Conservation (phyloP, 371 early-diverging fungal species). For the Actinomucor elegans region DNA sequence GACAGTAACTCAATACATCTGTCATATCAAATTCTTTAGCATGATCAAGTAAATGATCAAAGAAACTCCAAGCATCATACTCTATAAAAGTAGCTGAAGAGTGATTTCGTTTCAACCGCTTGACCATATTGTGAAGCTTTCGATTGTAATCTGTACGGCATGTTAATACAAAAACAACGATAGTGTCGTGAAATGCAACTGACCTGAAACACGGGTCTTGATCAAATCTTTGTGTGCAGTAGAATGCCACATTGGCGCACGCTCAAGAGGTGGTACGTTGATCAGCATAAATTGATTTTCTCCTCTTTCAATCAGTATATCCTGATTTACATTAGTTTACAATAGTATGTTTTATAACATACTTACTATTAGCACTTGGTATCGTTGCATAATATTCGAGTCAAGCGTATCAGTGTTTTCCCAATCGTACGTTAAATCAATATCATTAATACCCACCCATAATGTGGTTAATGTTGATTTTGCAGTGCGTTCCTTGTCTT, state of each 20-base stretch:
- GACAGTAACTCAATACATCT: conserved; percentile 22
- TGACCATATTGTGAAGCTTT: conserved; percentile 15
- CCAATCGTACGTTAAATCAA: conserved; percentile 32
- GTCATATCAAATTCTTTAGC: conserved; percentile 18
- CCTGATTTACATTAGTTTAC: not conserved
- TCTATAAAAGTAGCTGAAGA: conserved; percentile 5
- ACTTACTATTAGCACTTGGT: conserved; percentile 23
- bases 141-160: conserved; percentile 28
- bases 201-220: conserved; percentile 23
- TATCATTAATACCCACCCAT: conserved; percentile 47
- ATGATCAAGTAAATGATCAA: conserved; percentile 26
- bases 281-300: conserved; percentile 32
- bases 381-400: conserved; percentile 21
- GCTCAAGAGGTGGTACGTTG: conserved; percentile 40
- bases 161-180: not conserved
- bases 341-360: not conserved
- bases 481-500: conserved; percentile 3
- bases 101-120: conserved; percentile 6
- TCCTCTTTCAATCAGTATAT: conserved; percentile 18
- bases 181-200: conserved; percentile 1
- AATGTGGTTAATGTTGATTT: conserved; percentile 27
- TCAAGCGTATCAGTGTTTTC: conserved; percentile 13
- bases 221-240: conserved; percentile 1
- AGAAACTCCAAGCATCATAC: conserved; percentile 32
- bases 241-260: conserved; percentile 29